Conservation (phyloP, 2,329 filamentous ascomycete species). For the Kalmusia sp. region DNA sequence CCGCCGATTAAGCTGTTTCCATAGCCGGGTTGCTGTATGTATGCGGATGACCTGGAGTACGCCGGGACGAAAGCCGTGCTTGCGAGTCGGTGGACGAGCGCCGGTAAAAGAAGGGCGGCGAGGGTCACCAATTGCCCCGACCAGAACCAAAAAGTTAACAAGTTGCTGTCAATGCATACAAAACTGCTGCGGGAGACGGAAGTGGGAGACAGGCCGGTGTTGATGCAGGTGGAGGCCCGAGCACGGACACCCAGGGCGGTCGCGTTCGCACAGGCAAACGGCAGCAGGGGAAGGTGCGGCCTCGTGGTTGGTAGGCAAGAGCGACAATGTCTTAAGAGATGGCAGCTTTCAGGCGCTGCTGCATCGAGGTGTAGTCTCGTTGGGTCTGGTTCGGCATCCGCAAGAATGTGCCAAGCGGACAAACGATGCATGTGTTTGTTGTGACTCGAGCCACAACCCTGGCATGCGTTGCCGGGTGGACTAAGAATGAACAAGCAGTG, state of each 20-base stretch:
- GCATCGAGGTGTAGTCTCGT: slow-evolving; percentile 5
- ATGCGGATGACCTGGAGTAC: slow-evolving; percentile 26
- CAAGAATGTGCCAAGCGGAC: slow-evolving; percentile 19
- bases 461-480: slow-evolving; percentile 21
- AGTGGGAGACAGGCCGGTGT: slow-evolving; percentile 16
- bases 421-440: slow-evolving; percentile 16
- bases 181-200: slow-evolving; percentile 19
- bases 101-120: slow-evolving; percentile 40
- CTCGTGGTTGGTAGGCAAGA: slow-evolving; percentile 19
- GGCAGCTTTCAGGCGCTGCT: slow-evolving; percentile 12
- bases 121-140: slow-evolving; percentile 32
- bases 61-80: slow-evolving; percentile 18
- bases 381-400: slow-evolving; percentile 1
- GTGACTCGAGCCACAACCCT: background rate
- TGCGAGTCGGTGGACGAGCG: slow-evolving; percentile 25
- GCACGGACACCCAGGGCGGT: slow-evolving; percentile 29
- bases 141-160: slow-evolving; percentile 41
- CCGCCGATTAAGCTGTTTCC: slow-evolving; percentile 16
- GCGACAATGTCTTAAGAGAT: slow-evolving; percentile 13
- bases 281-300: slow-evolving; percentile 27
- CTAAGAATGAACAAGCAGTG: background rate
- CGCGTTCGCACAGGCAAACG: slow-evolving; percentile 27
- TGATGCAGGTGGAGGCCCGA: slow-evolving; percentile 14
- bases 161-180: slow-evolving; percentile 42
- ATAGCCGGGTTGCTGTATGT: slow-evolving; percentile 27